Base-by-base conservation (phyloP, 495 filamentous ascomycete genomes). In the Hypomontagnella monticulosa region DNA sequence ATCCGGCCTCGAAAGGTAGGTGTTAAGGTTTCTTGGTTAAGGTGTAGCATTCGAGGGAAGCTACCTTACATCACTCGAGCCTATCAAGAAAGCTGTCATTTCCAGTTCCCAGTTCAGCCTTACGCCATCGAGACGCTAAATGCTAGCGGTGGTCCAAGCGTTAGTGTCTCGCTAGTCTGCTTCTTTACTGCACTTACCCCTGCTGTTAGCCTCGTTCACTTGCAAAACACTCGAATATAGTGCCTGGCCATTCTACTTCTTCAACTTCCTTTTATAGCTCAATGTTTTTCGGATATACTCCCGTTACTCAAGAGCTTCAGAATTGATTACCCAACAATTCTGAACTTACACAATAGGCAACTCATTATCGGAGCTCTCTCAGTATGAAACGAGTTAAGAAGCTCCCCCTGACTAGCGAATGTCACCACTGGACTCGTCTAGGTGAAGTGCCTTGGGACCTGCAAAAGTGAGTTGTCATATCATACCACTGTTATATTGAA, bases 401-500 rank as follows among this genome's bases (percentile, higher is more conserved):
- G 16, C 73, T 81, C 37, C 78, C 78, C 20, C 76, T 85, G 56
- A 85, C 82, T 2, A 73, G 76, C 12, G 66, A 83, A 20, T 89
- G 86, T 61, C 84, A 87, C 65, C 90, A 93, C 70, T 93, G 91
- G 75, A 78, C 81, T 27, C 66, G 80, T 36, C 46, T 85, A n/a
- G 70, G 71, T 37, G 81, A 92, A 67, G 88, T 92, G 12, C 87
- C 88, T 3, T 88, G 86, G 85, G 88, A 92, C 69, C 85, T 92
- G 38, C 88, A 91, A 72, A 93, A 92, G 90, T 92, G 67, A 60
- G 75, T 71, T 41, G 12, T 30, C 32, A 11, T 15, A 27, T 37
- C 4, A n/a, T 7, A 30, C 14, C 12, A 47, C 11, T 18, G 3
- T 46, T 52, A 9, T 11, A 16, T 15, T 38, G 8, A 16, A 15